Base-by-base conservation (phyloP, 768 basidiomycete genomes). In the Xerocomus potaroensis region DNA sequence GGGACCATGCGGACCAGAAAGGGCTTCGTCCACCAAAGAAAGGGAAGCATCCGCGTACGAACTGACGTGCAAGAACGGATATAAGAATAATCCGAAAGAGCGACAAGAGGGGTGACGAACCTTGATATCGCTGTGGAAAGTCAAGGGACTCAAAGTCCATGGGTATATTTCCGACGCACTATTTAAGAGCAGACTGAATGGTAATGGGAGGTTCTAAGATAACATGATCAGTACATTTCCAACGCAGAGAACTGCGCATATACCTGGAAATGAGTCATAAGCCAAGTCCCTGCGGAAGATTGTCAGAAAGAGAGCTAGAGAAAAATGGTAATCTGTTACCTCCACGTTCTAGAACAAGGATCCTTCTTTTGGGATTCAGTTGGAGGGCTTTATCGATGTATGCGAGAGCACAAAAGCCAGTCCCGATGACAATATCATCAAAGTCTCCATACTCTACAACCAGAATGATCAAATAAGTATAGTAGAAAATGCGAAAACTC, bases 1-100 rank as follows among this genome's bases (percentile, higher is more conserved):
- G 55, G n/a, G 42, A 53, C 55, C 55, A 57, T 1, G 55, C 55
- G 11, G 54, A 56, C 32, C 32, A 57, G 32, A 57, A 54, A 8
- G 44, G 29, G 23, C 49, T 51, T 5, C 55, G 50, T 15, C 55
- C 55, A 16, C 55, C 55, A 33, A 57, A 57, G 40, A 46, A 57
- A 22, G 53, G 53, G 27, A 44, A 41, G 9, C 47, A 53, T 9
- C 55, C 55, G 14, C 32, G 45, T 16, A 56, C 35, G 39, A 47
- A 56, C 53, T 52, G 16, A 36, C 15, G 8, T 11, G 29, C 1
- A 16, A 9, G 8, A 18, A 35, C 19, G 15, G 5, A 9, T 29
- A 11, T 22, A 31, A 36, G 18, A 7, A 21, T 16, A 39, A 3
- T 39, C 10, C n/a, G 27, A 21, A 23, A 5, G n/a, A 16, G 14